phyloP scores from a whole-genome alignment of 1,284 basidiomycete species.

The Laetiporus sulphureus region DNA sequence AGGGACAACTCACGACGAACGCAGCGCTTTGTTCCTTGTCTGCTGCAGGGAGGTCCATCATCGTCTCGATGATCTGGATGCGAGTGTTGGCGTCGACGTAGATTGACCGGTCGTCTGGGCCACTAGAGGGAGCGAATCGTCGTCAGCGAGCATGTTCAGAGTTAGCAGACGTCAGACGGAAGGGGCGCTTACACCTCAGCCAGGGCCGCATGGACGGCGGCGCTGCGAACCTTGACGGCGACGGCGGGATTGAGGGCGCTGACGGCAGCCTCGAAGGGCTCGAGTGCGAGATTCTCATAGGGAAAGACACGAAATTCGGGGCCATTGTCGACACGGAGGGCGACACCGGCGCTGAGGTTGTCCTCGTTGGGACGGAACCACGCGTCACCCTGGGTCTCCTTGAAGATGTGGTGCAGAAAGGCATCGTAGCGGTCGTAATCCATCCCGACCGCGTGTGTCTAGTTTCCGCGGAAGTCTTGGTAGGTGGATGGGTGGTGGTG shows the following conservation, averaged over 20 bases:
- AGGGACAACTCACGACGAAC: conserved; percentile 55
- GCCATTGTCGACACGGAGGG: conserved; percentile 47
- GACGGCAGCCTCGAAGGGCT: conserved; percentile 69
- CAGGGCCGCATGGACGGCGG: conserved; percentile 74
- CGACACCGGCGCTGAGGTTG: conserved; percentile 51
- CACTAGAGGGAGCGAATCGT: conserved; percentile 28
- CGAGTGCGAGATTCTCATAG: conserved; percentile 60
- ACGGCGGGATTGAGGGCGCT: conserved; percentile 72
- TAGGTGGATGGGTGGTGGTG: too few relatives aligned
- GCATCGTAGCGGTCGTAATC: conserved; percentile 46
- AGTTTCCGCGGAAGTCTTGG: too few relatives aligned
- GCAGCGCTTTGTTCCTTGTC: conserved; percentile 83
- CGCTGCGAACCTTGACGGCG: conserved; percentile 74
- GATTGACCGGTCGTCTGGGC: conserved; percentile 46
- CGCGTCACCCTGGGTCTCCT: conserved; percentile 52
- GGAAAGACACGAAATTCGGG: conserved; percentile 65
- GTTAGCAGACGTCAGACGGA: conserved; percentile 3
- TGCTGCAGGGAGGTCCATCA: conserved; percentile 65
- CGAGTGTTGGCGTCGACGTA: conserved; percentile 66
- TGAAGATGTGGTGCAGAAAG: conserved; percentile 48
- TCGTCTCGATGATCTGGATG: conserved; percentile 64
- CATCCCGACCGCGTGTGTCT: conserved; percentile 23
- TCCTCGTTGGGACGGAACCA: conserved; percentile 51
- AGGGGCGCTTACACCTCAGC: conserved; percentile 54
- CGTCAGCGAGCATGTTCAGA: background rate